phyloP scores from a whole-genome alignment of 345 rosid species.

The Ceriops zippeliana region DNA sequence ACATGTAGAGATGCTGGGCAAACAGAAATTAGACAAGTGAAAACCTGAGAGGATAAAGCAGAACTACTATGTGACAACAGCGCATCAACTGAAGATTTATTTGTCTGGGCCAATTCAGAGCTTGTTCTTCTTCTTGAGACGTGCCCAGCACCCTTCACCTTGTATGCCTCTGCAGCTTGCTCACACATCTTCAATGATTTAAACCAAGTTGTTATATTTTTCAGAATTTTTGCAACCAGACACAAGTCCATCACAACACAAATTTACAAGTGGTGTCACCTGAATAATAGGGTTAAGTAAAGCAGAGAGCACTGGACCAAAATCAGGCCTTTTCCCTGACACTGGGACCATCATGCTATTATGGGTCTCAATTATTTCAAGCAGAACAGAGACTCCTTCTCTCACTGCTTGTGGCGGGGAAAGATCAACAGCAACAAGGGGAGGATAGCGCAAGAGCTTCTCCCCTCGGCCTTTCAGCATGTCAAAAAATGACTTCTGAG shows the following conservation, averaged over 20 bases:
- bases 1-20: not conserved
- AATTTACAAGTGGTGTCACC: slow-evolving; percentile 36
- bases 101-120: slow-evolving; percentile 53
- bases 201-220: not conserved
- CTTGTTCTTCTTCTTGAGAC: slow-evolving; percentile 71
- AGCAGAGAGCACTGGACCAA: slow-evolving; percentile 81
- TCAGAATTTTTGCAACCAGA: not conserved
- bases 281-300: slow-evolving; percentile 90
- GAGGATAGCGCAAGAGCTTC: slow-evolving; percentile 92
- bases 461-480: slow-evolving; percentile 88
- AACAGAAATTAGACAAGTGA: not conserved
- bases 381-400: slow-evolving; percentile 87
- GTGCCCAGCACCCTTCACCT: slow-evolving; percentile 59
- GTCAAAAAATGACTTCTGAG: slow-evolving; percentile 89
- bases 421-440: slow-evolving; percentile 88
- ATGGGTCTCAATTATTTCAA: slow-evolving; percentile 80
- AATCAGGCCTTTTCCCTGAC: slow-evolving; percentile 56
- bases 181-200: slow-evolving; percentile 74
- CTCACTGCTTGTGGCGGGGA: slow-evolving; percentile 93
- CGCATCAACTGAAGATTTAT: slow-evolving; percentile 85
- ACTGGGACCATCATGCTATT: slow-evolving; percentile 83
- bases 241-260: not conserved
- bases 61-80: slow-evolving; percentile 62
- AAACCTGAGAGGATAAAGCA: slow-evolving; percentile 58
- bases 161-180: slow-evolving; percentile 95